phyloP scores from a whole-genome alignment of 257 asterid genomes.

The Leptodermis oblonga region DNA sequence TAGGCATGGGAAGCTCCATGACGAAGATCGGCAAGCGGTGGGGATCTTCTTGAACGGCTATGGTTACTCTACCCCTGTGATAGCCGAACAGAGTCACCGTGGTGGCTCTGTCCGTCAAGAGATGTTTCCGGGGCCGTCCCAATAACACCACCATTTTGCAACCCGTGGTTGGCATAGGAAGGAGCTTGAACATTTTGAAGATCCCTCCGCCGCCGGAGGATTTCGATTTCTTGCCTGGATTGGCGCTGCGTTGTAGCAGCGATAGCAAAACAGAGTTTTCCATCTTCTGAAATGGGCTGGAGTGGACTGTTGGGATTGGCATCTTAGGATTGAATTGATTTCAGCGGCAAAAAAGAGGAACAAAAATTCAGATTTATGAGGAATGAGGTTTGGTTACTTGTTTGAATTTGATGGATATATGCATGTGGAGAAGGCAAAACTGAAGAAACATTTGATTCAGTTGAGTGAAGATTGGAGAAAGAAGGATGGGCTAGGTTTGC shows the following conservation, averaged over 20 bases:
- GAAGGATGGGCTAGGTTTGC: too few relatives aligned
- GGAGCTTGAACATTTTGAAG: conserved; percentile 78
- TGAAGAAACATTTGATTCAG: conserved; percentile 17
- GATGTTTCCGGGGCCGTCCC: conserved; percentile 57
- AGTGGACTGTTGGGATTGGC: conserved; percentile 23
- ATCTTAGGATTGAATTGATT: too few relatives aligned
- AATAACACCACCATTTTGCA: conserved; percentile 83
- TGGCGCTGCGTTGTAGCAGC: conserved; percentile 39
- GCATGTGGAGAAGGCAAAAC: too few relatives aligned
- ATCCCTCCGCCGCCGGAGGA: conserved; percentile 44
- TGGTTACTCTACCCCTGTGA: conserved; percentile 56
- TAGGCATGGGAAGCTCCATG: conserved; percentile 78
- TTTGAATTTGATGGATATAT: too few relatives aligned
- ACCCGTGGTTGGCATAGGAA: conserved; percentile 88
- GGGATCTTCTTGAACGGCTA: conserved; percentile 88
- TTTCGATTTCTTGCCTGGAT: conserved; percentile 36
- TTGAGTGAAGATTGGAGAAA: too few relatives aligned
- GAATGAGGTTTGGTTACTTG: too few relatives aligned
- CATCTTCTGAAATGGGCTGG: conserved; percentile 47
- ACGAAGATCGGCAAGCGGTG: conserved; percentile 70
- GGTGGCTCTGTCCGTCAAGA: conserved; percentile 68
- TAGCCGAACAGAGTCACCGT: conserved; percentile 76
- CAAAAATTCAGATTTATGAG: too few relatives aligned
- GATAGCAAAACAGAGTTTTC: conserved; percentile 54
- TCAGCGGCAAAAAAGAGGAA: too few relatives aligned